These are phyloP conservation scores for Saturnispora serradocipensis DNA, from an alignment of 805 yeast species.

Conservation along the genomic window DNA sequence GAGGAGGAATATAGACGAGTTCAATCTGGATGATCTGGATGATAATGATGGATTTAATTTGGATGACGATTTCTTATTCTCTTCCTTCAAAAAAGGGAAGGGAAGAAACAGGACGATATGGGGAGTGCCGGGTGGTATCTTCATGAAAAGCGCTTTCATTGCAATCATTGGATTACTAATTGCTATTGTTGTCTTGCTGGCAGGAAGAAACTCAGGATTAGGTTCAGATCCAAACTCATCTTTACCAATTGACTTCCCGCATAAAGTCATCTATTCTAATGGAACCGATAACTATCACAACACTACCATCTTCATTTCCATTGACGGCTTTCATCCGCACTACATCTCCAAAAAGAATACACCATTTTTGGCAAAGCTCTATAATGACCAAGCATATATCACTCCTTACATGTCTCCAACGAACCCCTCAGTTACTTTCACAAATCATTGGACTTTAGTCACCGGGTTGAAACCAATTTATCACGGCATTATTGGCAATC, in stretches of 20 bases:
- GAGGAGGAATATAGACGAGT: slow-evolving; percentile 4
- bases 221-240: not conserved
- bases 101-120: not conserved
- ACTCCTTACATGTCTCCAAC: slow-evolving; percentile 83
- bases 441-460: slow-evolving; percentile 85
- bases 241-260: slow-evolving; percentile 6
- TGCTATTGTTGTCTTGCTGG: slow-evolving; percentile 3
- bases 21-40: slow-evolving; percentile 4
- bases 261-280: slow-evolving; percentile 33
- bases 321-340: slow-evolving; percentile 91
- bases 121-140: not conserved
- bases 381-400: slow-evolving; percentile 42
- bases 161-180: slow-evolving; percentile 3
- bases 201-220: not conserved
- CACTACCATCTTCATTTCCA: slow-evolving; percentile 70
- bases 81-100: not conserved
- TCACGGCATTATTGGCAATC: slow-evolving; percentile 84
- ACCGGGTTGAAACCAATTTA: slow-evolving; percentile 79
- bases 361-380: slow-evolving; percentile 58
- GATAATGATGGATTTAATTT: slow-evolving; percentile 3
- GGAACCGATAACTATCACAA: slow-evolving; percentile 65
- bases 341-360: slow-evolving; percentile 58
- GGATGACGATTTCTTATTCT: not conserved
- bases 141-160: not conserved
- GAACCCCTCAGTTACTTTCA: slow-evolving; percentile 83